Percentiles rank a stretch among this genome's conserved stretches.
These are phyloP conservation scores for Adenanthera pavonina DNA, from an alignment of 306 rosid genomes.

Conservation along the genomic window DNA sequence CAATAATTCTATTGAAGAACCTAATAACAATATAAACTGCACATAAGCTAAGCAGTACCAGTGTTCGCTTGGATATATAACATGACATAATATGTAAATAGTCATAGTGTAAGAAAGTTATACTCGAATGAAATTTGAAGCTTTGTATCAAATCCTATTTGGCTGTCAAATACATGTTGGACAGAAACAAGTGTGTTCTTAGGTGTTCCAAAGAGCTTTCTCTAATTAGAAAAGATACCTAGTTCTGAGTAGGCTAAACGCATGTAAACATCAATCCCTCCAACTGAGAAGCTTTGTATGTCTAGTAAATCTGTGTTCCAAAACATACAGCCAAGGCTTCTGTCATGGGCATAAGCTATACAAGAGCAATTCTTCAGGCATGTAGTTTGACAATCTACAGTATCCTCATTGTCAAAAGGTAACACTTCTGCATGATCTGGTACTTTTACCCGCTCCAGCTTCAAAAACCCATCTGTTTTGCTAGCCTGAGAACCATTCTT, in stretches of 20 bases:
- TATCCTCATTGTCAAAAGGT: background rate
- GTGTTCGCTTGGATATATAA: too few relatives aligned
- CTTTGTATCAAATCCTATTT: too few relatives aligned
- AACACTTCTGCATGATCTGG: background rate
- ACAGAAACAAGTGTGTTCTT: too few relatives aligned
- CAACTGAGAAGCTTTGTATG: background rate
- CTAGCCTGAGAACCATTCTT: background rate
- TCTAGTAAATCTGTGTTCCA: slow-evolving; percentile 41
- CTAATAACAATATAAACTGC: too few relatives aligned
- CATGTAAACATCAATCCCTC: slow-evolving; percentile 37
- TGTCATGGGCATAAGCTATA: slow-evolving; percentile 35
- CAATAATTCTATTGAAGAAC: too few relatives aligned
- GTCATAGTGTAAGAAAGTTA: too few relatives aligned
- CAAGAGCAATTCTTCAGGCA: slow-evolving; percentile 44
- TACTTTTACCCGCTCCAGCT: slow-evolving; percentile 5
- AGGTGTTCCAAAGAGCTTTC: too few relatives aligned
- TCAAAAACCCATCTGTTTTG: slow-evolving; percentile 40
- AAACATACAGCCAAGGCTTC: slow-evolving; percentile 22
- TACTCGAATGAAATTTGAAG: too few relatives aligned
- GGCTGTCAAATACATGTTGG: too few relatives aligned
- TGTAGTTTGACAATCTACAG: background rate
- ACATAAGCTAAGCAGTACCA: too few relatives aligned
- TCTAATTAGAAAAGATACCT: background rate
- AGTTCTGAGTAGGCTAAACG: slow-evolving; percentile 33
- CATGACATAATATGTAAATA: too few relatives aligned